Conservation (phyloP, 768 basidiomycete genomes). For the Tricholomella constricta region DNA sequence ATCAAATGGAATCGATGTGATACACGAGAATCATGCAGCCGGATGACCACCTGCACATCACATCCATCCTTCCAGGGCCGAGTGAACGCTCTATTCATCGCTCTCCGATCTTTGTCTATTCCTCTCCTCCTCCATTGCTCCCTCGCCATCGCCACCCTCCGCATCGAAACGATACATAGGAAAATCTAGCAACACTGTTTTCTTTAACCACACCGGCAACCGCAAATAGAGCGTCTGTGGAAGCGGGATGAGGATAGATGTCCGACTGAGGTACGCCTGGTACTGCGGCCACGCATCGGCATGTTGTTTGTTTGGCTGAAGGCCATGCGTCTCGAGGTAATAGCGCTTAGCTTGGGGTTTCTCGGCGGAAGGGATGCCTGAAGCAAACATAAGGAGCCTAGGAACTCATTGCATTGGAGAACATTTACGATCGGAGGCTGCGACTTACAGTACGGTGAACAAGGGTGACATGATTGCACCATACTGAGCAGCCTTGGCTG, state of each 20-base stretch:
- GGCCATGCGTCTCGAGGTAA: constrained; percentile 52
- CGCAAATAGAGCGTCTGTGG: constrained; percentile 55
- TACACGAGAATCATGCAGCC: background rate
- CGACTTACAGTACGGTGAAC: constrained; percentile 60
- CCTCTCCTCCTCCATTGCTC: constrained; percentile 41
- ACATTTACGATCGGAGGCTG: background rate
- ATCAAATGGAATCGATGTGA: too few relatives aligned
- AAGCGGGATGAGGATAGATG: constrained; percentile 63
- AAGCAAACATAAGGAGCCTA: constrained; percentile 64
- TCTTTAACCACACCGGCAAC: constrained; percentile 54
- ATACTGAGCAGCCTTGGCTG: constrained; percentile 56
- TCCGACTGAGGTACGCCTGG: constrained; percentile 53
- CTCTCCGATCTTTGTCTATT: background rate
- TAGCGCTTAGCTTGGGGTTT: constrained; percentile 64
- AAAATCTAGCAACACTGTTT: constrained; percentile 59
- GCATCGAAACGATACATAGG: constrained; percentile 63
- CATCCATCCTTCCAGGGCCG: background rate
- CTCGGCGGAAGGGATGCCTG: constrained; percentile 71
- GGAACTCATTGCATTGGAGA: background rate
- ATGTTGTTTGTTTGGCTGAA: constrained; percentile 29
- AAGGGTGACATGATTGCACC: constrained; percentile 62
- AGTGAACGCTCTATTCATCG: background rate
- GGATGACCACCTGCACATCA: too few relatives aligned
- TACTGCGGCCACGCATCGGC: constrained; percentile 52
- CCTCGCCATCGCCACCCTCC: constrained; percentile 45